Conservation (phyloP, 2,329 filamentous ascomycete genomes). For the Fusarium verrucosum region DNA sequence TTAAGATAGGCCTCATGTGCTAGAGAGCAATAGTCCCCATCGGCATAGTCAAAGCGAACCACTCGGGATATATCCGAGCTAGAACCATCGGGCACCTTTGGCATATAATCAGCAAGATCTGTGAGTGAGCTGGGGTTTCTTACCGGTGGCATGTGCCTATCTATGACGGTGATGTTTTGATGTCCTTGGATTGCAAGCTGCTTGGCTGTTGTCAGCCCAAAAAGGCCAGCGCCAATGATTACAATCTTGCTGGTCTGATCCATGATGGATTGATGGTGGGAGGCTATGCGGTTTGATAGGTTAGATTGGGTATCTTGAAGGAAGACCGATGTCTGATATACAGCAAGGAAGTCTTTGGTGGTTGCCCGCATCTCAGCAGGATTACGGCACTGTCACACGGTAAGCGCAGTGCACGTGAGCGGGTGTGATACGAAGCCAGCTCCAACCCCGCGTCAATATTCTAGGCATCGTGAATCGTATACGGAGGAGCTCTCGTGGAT, state of each 20-base stretch:
- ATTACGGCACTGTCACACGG: neutral
- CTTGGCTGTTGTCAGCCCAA: conserved; percentile 44
- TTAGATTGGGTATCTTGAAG: neutral
- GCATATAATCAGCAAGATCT: neutral
- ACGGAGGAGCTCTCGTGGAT: fast-evolving
- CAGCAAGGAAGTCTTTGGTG: neutral
- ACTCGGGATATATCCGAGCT: conserved; percentile 51
- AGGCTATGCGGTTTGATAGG: neutral
- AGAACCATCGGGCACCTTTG: conserved; percentile 46
- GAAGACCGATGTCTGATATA: neutral
- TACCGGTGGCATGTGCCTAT: conserved; percentile 47
- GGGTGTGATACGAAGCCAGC: neutral
- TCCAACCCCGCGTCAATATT: too few species aligned
- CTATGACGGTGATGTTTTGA: conserved; percentile 50
- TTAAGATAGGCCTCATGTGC: conserved; percentile 48
- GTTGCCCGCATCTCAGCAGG: neutral
- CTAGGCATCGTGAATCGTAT: neutral
- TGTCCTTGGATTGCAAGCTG: conserved; percentile 43
- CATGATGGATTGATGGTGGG: neutral
- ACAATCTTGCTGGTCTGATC: conserved; percentile 33
- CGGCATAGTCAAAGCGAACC: conserved; percentile 66
- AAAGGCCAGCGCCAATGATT: conserved; percentile 47
- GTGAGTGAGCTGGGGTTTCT: neutral
- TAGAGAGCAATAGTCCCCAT: conserved; percentile 67
- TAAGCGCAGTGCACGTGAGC: conserved; percentile 16